phyloP scores from a whole-genome alignment of 2,329 filamentous ascomycete genomes.

The Escovopsis sp. region DNA sequence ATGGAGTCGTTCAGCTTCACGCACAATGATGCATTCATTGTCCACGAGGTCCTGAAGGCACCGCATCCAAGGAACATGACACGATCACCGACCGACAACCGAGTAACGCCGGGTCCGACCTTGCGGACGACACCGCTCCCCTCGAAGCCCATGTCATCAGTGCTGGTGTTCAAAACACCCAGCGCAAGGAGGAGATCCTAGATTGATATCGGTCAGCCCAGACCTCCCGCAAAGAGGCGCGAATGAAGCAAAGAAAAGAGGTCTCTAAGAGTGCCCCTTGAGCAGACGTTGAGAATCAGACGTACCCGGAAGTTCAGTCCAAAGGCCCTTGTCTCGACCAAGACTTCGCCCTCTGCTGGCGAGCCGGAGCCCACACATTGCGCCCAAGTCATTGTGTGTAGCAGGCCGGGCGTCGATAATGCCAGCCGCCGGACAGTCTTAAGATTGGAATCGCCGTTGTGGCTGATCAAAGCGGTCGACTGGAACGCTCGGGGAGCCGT shows the following conservation, averaged over 20 bases:
- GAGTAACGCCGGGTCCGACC: slow-evolving; percentile 9
- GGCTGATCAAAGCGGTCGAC: too few species aligned
- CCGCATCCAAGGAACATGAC: background rate
- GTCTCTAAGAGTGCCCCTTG: background rate
- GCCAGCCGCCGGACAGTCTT: background rate
- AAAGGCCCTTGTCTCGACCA: slow-evolving; percentile 11
- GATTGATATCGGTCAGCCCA: background rate
- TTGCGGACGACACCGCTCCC: slow-evolving; percentile 10
- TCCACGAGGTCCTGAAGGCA: background rate
- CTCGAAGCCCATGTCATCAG: slow-evolving; percentile 15
- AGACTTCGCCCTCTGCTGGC: slow-evolving; percentile 1
- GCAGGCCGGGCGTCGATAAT: slow-evolving; percentile 1
- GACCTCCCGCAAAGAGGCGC: too few species aligned
- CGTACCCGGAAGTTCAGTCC: slow-evolving; percentile 11
- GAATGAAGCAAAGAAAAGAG: slow-evolving; percentile 1
- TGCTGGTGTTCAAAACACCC: slow-evolving; percentile 13
- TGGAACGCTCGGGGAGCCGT: slow-evolving; percentile 1
- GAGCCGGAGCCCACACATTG: background rate
- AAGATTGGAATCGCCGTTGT: too few species aligned
- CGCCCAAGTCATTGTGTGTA: slow-evolving; percentile 4
- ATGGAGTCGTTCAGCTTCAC: slow-evolving; percentile 1
- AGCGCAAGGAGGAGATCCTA: slow-evolving; percentile 24
- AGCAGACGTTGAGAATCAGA: background rate
- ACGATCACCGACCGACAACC: slow-evolving; percentile 1
- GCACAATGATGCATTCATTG: background rate